Base-by-base conservation (phyloP, 2,329 filamentous ascomycete species). In the Blastomyces parvus region DNA sequence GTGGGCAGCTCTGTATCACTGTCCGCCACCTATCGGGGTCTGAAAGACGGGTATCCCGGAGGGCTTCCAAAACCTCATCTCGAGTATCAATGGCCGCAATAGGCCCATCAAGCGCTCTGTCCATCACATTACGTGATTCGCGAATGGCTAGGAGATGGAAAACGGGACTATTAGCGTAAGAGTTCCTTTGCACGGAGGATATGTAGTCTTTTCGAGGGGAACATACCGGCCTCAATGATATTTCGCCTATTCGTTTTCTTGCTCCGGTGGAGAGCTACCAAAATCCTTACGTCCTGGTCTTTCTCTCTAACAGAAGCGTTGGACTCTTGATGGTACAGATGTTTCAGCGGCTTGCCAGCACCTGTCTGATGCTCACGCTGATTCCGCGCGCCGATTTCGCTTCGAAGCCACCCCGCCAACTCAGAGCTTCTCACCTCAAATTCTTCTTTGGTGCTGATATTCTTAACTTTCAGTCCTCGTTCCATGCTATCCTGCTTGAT, bases 231-330 rank as follows among this genome's bases (percentile, higher is more conserved):
- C 73, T 96, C 90, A 58, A 97, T 87, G 59, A 97, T 91, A 36
- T 87, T 87, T 71, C 87, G 86, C 61, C 93, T 86, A 76, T 96
- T 97, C 66, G 88, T 89, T 79, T 97, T 97, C 77, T 96, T 97
- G 74, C 87, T 91, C 69, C 88, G 86, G 59, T 91, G 92, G 63
- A 90, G 88, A 0, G 89, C 86, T 6, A 91, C 83, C 3, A 97
- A 82, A n/a, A 97, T 88, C 65, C 89, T 87, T 56, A 97, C 91
- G 63, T 93, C 88, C 68, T 88, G 87, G 64, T 86, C 82, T 62
- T 81, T 77, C 53, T 84, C 78, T 61, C 66, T 72, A 1, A 73
- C 69, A 2, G 70, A 57, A 63, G 66, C 53, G 33, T 67, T 69
- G 2, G 70, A 44, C 44, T 81, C 78, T 55, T 76, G 73, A 50